phyloP scores from a whole-genome alignment of 1,284 basidiomycete species.

The Puccinia triticina region DNA sequence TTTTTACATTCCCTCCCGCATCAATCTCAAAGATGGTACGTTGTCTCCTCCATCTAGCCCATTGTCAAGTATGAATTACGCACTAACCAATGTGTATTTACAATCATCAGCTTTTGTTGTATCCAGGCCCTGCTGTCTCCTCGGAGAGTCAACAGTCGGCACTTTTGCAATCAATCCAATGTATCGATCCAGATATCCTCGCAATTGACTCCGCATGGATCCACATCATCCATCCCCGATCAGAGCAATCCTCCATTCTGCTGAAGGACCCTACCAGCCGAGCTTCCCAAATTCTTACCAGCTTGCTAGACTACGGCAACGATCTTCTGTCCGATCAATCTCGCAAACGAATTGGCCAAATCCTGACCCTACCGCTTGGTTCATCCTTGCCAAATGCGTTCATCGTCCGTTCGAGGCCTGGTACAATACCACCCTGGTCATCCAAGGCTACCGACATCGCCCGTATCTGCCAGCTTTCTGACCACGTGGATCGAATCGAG shows the following conservation, averaged over 20 bases:
- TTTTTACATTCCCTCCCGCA: background rate
- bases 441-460: conserved; percentile 97
- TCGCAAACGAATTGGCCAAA: conserved; percentile 15
- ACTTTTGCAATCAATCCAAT: conserved; percentile 29
- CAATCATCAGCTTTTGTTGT: conserved; percentile 17
- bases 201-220: conserved; percentile 42
- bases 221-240: conserved; percentile 44
- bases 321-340: conserved; percentile 25
- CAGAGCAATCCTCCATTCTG: conserved; percentile 17
- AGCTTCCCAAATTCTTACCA: conserved; percentile 31
- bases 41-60: background rate
- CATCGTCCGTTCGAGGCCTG: conserved; percentile 63
- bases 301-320: conserved; percentile 35
- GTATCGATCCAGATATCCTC: conserved; percentile 26
- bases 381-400: conserved; percentile 14
- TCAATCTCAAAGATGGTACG: conserved; percentile 27
- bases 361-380: conserved; percentile 7
- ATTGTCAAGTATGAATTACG: background rate
- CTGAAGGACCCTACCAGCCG: conserved; percentile 12
- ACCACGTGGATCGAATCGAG: conserved; percentile 77
- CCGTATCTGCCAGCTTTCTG: conserved; percentile 76
- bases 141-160: conserved; percentile 27
- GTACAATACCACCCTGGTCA: conserved; percentile 89
- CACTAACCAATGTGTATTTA: background rate
- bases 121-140: conserved; percentile 42